Evolutionary conservation across 176 grass and related monocot species (phyloP).

Genomic region (Carex littledalei): DNA sequence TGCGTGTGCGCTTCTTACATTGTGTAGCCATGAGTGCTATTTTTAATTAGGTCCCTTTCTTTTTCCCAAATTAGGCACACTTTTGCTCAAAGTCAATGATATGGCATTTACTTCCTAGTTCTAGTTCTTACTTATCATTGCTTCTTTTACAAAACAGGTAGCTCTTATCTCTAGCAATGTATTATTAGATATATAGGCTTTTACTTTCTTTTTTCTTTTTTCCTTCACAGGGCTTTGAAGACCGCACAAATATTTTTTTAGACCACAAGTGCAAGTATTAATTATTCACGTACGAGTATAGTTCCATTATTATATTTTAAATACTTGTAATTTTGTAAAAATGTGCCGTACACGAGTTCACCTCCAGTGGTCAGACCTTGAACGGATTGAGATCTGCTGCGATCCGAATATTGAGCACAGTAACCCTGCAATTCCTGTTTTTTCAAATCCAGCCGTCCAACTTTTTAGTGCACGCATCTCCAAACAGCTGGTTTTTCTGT

Average conservation of each 20-base stretch:
- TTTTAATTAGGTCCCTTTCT: slow-evolving; percentile 5
- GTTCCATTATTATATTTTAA: background rate
- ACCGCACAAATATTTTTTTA: background rate
- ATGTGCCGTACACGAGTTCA: too few relatives aligned
- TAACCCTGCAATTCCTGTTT: too few relatives aligned
- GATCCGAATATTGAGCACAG: too few relatives aligned
- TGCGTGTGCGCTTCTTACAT: slow-evolving; percentile 1
- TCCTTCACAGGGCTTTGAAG: background rate
- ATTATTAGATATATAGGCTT: background rate
- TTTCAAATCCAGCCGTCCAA: too few relatives aligned
- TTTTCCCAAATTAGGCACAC: slow-evolving; percentile 17
- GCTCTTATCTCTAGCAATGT: background rate
- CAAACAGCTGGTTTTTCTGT: too few relatives aligned
- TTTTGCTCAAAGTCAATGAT: slow-evolving; percentile 9
- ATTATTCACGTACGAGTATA: background rate
- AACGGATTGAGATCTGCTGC: too few relatives aligned
- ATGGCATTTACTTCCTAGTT: slow-evolving; percentile 26
- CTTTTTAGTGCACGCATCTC: too few relatives aligned
- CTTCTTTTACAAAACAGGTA: slow-evolving; percentile 7
- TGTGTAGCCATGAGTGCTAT: slow-evolving; percentile 16
- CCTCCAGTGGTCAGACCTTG: background rate
- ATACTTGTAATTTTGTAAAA: background rate
- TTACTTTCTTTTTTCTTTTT: background rate
- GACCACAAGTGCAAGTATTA: background rate
- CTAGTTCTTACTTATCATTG: slow-evolving; percentile 2